Base-by-base conservation (phyloP, 2,329 filamentous ascomycete genomes). In the Pseudogymnoascus sp. region DNA sequence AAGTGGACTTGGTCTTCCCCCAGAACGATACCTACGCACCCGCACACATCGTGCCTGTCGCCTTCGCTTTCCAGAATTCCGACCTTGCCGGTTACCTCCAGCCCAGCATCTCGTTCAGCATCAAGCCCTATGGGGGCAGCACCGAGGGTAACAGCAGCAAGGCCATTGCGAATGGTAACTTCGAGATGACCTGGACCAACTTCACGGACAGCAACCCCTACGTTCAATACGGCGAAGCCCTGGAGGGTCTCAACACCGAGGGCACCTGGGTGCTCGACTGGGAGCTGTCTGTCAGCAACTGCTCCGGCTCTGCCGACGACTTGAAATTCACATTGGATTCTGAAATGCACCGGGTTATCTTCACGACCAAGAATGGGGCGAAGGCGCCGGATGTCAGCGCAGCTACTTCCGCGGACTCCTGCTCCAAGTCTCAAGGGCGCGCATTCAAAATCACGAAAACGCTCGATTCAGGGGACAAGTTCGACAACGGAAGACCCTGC, bases 21-120 rank as follows among this genome's bases (percentile, higher is more conserved):
- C 68, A 66, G 15, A 67, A 70, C 62, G 61, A 66, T 43, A 70
- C 66, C 3, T 69, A 69, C 60, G 62, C 65, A 18, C 68, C 65
- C 5, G 61, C 61, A 11, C 33, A 53, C n/a, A 58, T 58, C 1
- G 63, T 70, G 18, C 69, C 68, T 20, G 38, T 70, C 58, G 64
- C 69, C 36, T 70, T 70, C 60, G 66, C 65, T 18, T 36, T 69
- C 18, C 65, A 68, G 11, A 67, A 69, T 43, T 43, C 64, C 35
- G 35, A 61, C 6, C 59, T 60, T 28, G 36, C 59, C 37, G 57
- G 57, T 43, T 61, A 58, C 8, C 57, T 64, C 22, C 9, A 64
- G 3, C 36, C 62, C 2, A 36, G 28, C 9, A 11, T 64, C 11
- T 57, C 38, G 9, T 59, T 35, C 14, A 12, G 9, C 22, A 36